These are phyloP conservation scores for Mytilinidion resinicola DNA, from an alignment of 495 filamentous ascomycete species.

Conservation along the genomic window DNA sequence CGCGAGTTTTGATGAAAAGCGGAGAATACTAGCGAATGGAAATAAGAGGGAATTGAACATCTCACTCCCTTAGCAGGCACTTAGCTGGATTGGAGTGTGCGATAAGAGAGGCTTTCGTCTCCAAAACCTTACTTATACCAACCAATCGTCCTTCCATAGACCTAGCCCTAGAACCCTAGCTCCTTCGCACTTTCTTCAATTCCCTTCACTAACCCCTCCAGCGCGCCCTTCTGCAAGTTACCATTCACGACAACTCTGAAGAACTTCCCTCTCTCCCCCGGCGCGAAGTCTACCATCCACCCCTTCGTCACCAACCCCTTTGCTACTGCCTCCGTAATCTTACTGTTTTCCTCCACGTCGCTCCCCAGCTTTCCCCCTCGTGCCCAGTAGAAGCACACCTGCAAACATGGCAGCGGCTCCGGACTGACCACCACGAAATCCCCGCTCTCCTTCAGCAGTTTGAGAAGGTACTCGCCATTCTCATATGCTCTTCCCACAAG, in stretches of 20 bases:
- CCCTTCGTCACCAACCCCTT: constrained; percentile 60
- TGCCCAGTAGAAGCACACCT: constrained; percentile 90
- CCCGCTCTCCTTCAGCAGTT: constrained; percentile 43
- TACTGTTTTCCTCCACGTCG: constrained; percentile 56
- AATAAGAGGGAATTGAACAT: too few species aligned
- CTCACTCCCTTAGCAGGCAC: too few species aligned
- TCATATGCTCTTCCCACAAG: constrained; percentile 66
- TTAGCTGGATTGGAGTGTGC: too few species aligned
- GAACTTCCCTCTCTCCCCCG: constrained; percentile 70
- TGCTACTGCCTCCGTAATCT: constrained; percentile 62
- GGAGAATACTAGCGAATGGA: too few species aligned
- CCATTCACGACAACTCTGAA: constrained; percentile 85
- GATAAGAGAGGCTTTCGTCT: too few species aligned
- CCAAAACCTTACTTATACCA: too few species aligned
- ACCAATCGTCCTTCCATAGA: too few species aligned
- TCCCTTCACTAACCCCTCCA: constrained; percentile 69
- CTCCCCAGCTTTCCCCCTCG: constrained; percentile 48
- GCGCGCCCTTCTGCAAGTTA: constrained; percentile 62
- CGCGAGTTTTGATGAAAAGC: too few species aligned
- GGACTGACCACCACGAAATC: constrained; percentile 67
- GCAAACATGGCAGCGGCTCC: constrained; percentile 79
- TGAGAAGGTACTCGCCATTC: constrained; percentile 58
- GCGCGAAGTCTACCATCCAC: constrained; percentile 94
- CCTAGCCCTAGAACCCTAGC: constrained; percentile 1
- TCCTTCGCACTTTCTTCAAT: constrained; percentile 58